phyloP scores from a whole-genome alignment of 306 rosid genomes.

The Benincasa hispida region DNA sequence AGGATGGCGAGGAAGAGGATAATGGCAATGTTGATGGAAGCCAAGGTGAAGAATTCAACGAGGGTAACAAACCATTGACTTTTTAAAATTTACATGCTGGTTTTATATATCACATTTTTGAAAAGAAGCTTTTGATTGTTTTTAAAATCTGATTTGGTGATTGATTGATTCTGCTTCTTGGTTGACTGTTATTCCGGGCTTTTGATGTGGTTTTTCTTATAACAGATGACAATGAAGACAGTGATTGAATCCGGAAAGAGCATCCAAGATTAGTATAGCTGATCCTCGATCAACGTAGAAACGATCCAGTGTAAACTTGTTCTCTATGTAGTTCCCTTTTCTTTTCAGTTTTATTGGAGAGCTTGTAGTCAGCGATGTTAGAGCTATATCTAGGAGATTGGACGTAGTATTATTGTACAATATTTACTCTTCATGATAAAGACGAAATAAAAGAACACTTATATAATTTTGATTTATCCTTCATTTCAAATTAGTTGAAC shows the following conservation, averaged over 20 bases:
- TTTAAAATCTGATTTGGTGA: background rate
- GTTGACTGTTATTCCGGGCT: background rate
- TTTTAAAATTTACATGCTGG: background rate
- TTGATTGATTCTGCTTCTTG: background rate
- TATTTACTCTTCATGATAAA: background rate
- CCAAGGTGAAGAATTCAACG: conserved; percentile 64
- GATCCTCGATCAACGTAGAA: background rate
- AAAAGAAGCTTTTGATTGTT: background rate
- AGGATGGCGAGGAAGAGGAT: conserved; percentile 13
- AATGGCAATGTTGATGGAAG: conserved; percentile 29
- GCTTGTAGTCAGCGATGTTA: background rate
- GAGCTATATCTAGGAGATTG: background rate
- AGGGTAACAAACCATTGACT: conserved; percentile 26
- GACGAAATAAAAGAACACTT: background rate
- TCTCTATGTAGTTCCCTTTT: background rate
- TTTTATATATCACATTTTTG: background rate
- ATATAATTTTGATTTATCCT: background rate
- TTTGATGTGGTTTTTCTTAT: background rate
- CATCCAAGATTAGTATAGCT: conserved; percentile 5
- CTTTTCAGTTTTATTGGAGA: background rate
- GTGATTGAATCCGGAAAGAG: conserved; percentile 26
- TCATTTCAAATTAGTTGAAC: background rate
- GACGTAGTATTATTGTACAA: background rate
- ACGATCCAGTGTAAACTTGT: background rate
- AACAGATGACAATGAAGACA: conserved; percentile 56